These are phyloP conservation scores for Lasiodiplodia theobromae DNA, from an alignment of 2,329 filamentous ascomycete species.

Conservation along the genomic window DNA sequence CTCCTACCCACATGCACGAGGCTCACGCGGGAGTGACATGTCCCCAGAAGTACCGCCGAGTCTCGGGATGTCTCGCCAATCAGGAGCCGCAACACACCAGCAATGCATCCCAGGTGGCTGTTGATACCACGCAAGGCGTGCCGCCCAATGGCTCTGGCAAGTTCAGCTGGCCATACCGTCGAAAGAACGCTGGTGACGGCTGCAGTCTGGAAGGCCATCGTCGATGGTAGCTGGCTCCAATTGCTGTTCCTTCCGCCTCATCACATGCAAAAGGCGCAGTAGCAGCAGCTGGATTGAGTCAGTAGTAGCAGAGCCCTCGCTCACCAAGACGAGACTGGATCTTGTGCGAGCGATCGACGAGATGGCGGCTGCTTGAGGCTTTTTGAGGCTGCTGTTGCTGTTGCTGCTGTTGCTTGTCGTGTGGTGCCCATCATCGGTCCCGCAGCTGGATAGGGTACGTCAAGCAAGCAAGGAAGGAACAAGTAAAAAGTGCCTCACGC, in stretches of 20 bases:
- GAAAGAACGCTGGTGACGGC: neutral
- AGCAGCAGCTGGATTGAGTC: neutral
- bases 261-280: neutral
- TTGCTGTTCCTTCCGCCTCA: neutral
- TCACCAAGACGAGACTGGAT: neutral
- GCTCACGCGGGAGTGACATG: neutral
- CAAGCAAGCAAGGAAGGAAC: neutral
- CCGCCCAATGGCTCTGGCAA: too few relatives aligned
- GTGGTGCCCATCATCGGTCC: neutral
- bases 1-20: neutral
- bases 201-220: neutral
- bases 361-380: neutral
- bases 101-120: neutral
- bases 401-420: neutral
- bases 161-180: neutral
- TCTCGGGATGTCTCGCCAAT: neutral
- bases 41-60: neutral
- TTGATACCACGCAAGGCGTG: neutral
- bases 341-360: neutral
- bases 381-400: neutral
- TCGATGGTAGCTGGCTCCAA: neutral
- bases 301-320: neutral
- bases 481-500: neutral
- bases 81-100: neutral
- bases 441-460: neutral